A percentile compares a stretch with the other conserved stretches of the same genome.
Evolutionary conservation across 192 early-diverging fungal genomes (phyloP).

Genomic region (Funneliformis geosporum): DNA sequence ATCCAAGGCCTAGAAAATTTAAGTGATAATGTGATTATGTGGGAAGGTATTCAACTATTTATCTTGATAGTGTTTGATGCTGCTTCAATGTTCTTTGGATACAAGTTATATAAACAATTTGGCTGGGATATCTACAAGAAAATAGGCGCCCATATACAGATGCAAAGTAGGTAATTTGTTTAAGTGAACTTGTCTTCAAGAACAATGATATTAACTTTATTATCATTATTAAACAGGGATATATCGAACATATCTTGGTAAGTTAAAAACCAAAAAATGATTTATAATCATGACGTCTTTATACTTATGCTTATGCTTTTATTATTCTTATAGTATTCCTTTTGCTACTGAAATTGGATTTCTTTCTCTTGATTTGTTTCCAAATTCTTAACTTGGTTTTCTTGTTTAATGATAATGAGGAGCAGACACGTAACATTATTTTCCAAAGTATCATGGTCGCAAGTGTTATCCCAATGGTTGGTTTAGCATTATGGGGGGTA

Average conservation of each 20-base stretch:
- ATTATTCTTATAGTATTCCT: constrained; percentile 13
- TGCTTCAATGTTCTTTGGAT: constrained; percentile 40
- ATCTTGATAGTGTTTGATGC: neutral
- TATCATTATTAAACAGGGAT: constrained; percentile 42
- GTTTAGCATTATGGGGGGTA: constrained; percentile 27
- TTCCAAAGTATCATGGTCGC: constrained; percentile 19
- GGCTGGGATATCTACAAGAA: constrained; percentile 71
- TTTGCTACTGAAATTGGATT: constrained; percentile 12
- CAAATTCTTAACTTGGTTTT: constrained; percentile 29
- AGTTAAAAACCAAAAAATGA: neutral
- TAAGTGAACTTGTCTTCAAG: neutral
- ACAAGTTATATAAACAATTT: constrained; percentile 59
- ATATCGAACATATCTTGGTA: constrained; percentile 62
- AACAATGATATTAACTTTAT: neutral
- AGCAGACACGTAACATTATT: constrained; percentile 2
- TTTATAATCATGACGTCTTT: neutral
- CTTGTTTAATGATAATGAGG: constrained; percentile 3
- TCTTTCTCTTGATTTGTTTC: constrained; percentile 13
- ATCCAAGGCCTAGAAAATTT: neutral
- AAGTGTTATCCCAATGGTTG: constrained; percentile 10
- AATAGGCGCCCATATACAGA: constrained; percentile 64
- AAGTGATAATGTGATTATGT: neutral
- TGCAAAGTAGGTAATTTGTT: constrained; percentile 48
- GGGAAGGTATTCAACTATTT: neutral
- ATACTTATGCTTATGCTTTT: neutral